Evolutionary conservation across 208 protist species (phyloP).

Genomic region (Naegleria gruberi): DNA sequence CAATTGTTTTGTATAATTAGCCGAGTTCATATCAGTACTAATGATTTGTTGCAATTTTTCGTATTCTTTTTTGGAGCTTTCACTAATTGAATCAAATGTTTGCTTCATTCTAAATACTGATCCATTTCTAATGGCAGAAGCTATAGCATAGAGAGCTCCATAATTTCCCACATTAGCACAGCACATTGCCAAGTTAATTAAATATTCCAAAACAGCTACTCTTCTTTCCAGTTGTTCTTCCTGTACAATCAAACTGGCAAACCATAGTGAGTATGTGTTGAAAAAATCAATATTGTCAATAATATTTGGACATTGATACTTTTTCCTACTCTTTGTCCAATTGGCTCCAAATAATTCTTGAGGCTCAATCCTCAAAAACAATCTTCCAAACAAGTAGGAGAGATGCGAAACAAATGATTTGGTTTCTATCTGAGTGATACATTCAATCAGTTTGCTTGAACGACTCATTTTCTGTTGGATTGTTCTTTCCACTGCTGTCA

Average conservation of each 20-base stretch:
- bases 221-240: not conserved
- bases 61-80: not conserved
- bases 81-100: not conserved
- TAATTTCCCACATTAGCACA: not conserved
- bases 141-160: not conserved
- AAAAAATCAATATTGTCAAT: not conserved
- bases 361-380: not conserved
- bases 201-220: not conserved
- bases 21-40: not conserved
- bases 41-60: not conserved
- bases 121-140: not conserved
- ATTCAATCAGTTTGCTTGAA: too few relatives aligned
- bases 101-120: not conserved
- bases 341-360: not conserved
- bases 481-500: too few relatives aligned
- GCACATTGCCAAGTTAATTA: not conserved
- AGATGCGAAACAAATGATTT: not conserved
- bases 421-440: too few relatives aligned
- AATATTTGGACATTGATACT: not conserved
- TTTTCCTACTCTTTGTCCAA: not conserved
- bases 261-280: not conserved
- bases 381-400: not conserved
- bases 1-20: not conserved
- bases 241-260: not conserved
- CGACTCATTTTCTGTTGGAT: too few relatives aligned